Base-by-base conservation (phyloP, 176 grass and related monocot species). In the Triticum timopheevii region DNA sequence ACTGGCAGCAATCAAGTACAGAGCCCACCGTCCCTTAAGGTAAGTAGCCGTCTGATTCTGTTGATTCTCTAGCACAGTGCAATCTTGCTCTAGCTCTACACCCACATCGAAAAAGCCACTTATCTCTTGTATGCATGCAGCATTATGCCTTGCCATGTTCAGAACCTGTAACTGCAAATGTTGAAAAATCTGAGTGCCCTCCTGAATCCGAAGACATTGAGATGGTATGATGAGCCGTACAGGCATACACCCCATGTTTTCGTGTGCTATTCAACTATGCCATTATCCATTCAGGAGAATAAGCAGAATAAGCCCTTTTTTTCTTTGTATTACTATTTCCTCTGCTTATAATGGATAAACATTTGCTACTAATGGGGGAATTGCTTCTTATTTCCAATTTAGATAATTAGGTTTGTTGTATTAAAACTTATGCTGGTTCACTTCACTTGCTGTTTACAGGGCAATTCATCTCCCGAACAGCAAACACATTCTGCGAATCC, bases 381-480 rank as follows among this genome's bases (percentile, higher is more conserved):
- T 65, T 65, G 3, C 22, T 65, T 65, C 63, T 33, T 54, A 54
- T 54, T 54, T 54, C 16, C 50, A 19, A 19, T 54, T 54, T 54
- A 54, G 50, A 54, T 19, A 19, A 68, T 63, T 63, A 10, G 7
- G 2, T 23, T 24, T 45, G 4, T 27, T 47, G n/a, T 15, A 58
- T 34, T 31, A 3, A 4, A 3, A 1, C 30, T 63, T 63, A 42
- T 65, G 65, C 40, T 52, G 8, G 17, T 54, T 42, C 5, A 4
- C 11, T 67, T 54, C 49, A 38, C n/a, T 78, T 90, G 64, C 13
- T 86, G 10, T 33, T 79, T 79, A 30, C 74, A 87, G 89, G 80
- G 67, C 7, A 24, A 83, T 73, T 83, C 77, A 12, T 79, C 80
- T 33, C 44, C 40, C 0, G 17, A 15, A 2, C 65, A 35, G 15